These are phyloP conservation scores for Suillus subluteus DNA, from an alignment of 768 basidiomycete genomes.

Conservation along the genomic window DNA sequence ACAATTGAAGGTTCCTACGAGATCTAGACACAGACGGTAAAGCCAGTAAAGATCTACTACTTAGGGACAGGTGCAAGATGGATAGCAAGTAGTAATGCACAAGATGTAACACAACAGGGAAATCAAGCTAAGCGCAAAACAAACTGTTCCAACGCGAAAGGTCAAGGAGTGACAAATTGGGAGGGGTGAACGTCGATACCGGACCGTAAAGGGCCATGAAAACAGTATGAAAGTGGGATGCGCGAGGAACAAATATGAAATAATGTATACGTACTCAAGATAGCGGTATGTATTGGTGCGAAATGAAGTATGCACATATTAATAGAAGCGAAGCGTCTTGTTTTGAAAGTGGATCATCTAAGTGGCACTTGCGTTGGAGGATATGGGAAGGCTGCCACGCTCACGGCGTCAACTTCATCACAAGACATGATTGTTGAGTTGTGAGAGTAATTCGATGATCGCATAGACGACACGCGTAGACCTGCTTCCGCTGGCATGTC, in stretches of 20 bases:
- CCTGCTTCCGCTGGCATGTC: slow-evolving; percentile 51
- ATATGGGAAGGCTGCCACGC: slow-evolving; percentile 33
- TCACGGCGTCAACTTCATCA: slow-evolving; percentile 31
- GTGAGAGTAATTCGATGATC: slow-evolving; percentile 48
- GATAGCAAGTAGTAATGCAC: slow-evolving; percentile 7
- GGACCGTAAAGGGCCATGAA: slow-evolving; percentile 6
- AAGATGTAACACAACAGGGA: slow-evolving; percentile 13
- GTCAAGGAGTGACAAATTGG: slow-evolving; percentile 15
- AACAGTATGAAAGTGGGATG: neutral
- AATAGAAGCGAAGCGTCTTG: neutral
- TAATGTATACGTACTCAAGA: slow-evolving; percentile 20
- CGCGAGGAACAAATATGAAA: neutral
- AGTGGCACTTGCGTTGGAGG: slow-evolving; percentile 26
- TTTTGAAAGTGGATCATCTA: slow-evolving; percentile 12
- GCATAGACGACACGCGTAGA: slow-evolving; percentile 61
- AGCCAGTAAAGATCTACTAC: neutral
- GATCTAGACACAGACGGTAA: neutral
- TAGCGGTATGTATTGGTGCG: slow-evolving; percentile 12
- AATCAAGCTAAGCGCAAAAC: slow-evolving; percentile 14
- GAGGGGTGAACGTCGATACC: slow-evolving; percentile 8
- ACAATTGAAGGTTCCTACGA: neutral
- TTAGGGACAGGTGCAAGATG: neutral
- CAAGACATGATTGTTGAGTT: slow-evolving; percentile 23
- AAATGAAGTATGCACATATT: slow-evolving; percentile 8
- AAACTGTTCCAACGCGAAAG: slow-evolving; percentile 11